These are phyloP conservation scores for Pichia phayaonensis DNA, from an alignment of 805 yeast species.

Conservation along the genomic window DNA sequence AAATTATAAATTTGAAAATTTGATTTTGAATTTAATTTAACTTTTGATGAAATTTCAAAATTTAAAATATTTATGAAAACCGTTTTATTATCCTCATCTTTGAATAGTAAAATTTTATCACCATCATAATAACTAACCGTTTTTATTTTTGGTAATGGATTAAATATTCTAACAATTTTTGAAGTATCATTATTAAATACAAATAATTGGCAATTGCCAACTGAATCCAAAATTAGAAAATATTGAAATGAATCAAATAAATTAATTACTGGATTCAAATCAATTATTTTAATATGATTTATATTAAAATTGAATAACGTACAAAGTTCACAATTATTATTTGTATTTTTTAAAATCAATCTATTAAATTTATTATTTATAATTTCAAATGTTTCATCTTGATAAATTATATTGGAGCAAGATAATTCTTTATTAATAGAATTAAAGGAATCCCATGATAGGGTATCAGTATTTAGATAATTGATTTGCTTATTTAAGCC, in stretches of 20 bases:
- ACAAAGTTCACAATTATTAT: constrained; percentile 3
- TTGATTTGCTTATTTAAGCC: not conserved
- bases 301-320: constrained; percentile 2
- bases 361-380: not conserved
- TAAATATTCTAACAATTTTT: not conserved
- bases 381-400: constrained; percentile 2
- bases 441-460: not conserved
- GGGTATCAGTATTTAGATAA: not conserved
- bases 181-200: not conserved
- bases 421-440: not conserved
- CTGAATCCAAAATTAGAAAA: constrained; percentile 10
- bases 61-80: constrained; percentile 2
- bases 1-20: not conserved
- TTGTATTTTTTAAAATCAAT: not conserved
- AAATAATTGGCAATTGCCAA: constrained; percentile 5
- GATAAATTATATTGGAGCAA: not conserved
- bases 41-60: not conserved
- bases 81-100: not conserved
- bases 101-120: constrained; percentile 8
- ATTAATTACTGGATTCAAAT: constrained; percentile 9
- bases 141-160: not conserved
- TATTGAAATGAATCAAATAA: constrained; percentile 1
- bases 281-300: constrained; percentile 3
- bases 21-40: not conserved
- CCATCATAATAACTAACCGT: constrained; percentile 9